Conservation (phyloP, 2,329 filamentous ascomycete species). For the Fusarium sororula region DNA sequence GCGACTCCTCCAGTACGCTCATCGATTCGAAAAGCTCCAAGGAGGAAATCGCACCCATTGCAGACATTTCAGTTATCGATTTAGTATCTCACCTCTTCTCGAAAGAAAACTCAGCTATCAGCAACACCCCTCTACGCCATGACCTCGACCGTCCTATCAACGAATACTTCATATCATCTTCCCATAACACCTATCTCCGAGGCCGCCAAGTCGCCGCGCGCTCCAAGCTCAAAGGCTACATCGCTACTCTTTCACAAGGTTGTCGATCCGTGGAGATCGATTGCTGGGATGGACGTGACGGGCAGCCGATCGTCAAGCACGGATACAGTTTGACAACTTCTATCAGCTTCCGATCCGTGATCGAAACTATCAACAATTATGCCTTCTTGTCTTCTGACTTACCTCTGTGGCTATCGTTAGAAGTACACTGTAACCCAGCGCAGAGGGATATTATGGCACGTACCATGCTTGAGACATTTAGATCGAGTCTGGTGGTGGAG, state of each 20-base stretch:
- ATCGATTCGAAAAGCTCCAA: neutral
- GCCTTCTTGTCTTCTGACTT: constrained; percentile 11
- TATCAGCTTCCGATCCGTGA: constrained; percentile 6
- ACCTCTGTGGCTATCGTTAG: constrained; percentile 14
- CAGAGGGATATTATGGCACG: constrained; percentile 11
- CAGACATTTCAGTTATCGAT: rapidly evolving
- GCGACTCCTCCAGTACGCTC: neutral
- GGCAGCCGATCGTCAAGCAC: constrained; percentile 21
- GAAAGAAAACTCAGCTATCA: neutral
- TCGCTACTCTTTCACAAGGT: neutral
- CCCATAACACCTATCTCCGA: constrained; percentile 25
- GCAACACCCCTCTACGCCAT: rapidly evolving
- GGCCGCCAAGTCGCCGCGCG: constrained; percentile 16
- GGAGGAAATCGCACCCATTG: neutral
- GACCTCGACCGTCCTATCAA: constrained; percentile 10
- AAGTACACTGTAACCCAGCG: constrained; percentile 1
- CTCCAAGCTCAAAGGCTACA: constrained; percentile 11
- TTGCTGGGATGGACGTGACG: constrained; percentile 22
- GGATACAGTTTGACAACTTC: constrained; percentile 24
- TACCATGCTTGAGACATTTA: constrained; percentile 13
- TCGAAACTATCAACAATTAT: neutral
- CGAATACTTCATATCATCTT: constrained; percentile 25
- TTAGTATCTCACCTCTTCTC: neutral
- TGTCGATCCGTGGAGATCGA: constrained; percentile 21
- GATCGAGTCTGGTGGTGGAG: neutral